Evolutionary conservation across 1,284 basidiomycete genomes (phyloP).

Genomic region (Macrocystidia cucumis): DNA sequence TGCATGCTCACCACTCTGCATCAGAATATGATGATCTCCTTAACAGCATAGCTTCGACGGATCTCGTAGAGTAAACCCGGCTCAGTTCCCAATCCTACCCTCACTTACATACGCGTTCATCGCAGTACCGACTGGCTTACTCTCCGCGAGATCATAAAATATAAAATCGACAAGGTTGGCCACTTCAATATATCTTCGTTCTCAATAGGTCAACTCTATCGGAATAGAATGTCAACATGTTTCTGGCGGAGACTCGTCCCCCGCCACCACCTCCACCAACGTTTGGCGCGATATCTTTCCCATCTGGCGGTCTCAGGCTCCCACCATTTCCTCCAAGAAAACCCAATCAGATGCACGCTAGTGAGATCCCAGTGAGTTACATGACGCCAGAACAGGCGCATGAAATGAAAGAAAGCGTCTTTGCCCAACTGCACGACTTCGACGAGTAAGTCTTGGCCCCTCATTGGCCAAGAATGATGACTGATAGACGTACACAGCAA

Average conservation of each 20-base stretch:
- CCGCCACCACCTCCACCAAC: conserved; percentile 27
- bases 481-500: conserved; percentile 28
- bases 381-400: conserved; percentile 60
- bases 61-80: conserved; percentile 54
- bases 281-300: conserved; percentile 33
- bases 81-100: conserved; percentile 4
- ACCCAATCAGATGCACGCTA: conserved; percentile 37
- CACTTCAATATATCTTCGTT: conserved; percentile 2
- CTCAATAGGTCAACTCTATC: conserved; percentile 11
- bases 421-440: conserved; percentile 67
- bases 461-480: conserved; percentile 6
- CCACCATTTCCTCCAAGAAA: conserved; percentile 72
- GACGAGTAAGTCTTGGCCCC: conserved; percentile 47
- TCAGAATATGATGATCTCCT: conserved; percentile 60
- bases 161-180: conserved; percentile 55
- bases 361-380: conserved; percentile 49
- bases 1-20: too few species aligned
- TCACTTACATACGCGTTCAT: conserved; percentile 9
- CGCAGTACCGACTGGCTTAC: conserved; percentile 68
- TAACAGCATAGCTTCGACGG: conserved; percentile 61
- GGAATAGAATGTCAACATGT: conserved; percentile 50
- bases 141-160: conserved; percentile 66
- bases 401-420: conserved; percentile 52
- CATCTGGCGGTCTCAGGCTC: conserved; percentile 64
- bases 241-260: conserved; percentile 37